phyloP scores from a whole-genome alignment of 2,329 filamentous ascomycete species.

The Hysterium pulicare region DNA sequence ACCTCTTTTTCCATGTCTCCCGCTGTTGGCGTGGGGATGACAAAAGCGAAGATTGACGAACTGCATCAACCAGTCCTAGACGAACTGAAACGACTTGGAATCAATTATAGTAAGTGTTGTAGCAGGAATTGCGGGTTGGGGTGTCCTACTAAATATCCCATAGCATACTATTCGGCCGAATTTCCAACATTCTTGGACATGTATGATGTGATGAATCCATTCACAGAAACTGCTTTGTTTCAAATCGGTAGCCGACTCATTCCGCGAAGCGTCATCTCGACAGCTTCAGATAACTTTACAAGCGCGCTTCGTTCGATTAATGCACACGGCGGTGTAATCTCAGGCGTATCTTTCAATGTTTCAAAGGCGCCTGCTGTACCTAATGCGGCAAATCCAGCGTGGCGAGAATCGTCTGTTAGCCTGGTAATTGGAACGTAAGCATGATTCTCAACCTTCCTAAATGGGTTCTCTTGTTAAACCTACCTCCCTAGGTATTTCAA shows the following conservation, averaged over 20 bases:
- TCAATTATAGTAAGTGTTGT: constrained; percentile 3
- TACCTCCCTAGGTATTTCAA: constrained; percentile 1
- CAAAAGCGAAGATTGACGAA: constrained; percentile 3
- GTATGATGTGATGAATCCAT: constrained; percentile 6
- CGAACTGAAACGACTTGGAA: not conserved
- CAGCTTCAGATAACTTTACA: constrained; percentile 3
- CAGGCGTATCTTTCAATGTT: constrained; percentile 4
- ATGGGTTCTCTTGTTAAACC: no score
- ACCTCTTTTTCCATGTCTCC: constrained; percentile 2
- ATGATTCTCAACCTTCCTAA: no score
- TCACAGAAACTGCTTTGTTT: constrained; percentile 3
- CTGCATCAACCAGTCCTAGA: constrained; percentile 2
- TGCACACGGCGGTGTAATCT: not conserved
- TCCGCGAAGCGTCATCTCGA: constrained; percentile 4
- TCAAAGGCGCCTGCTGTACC: not conserved
- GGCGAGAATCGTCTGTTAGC: constrained; percentile 3
- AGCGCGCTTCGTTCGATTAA: not conserved
- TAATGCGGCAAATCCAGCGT: constrained; percentile 4
- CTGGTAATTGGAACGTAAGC: constrained; percentile 1
- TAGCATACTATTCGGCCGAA: constrained; percentile 5
- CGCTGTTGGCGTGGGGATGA: not conserved
- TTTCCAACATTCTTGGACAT: constrained; percentile 4
- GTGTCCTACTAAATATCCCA: no score
- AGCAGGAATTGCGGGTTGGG: no score
- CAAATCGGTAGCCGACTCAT: constrained; percentile 6